Evolutionary conservation across 2,329 filamentous ascomycete species (phyloP), one percentile per base, ranked within the genome.

Genomic region (Penicillium psychrosexuale): DNA sequence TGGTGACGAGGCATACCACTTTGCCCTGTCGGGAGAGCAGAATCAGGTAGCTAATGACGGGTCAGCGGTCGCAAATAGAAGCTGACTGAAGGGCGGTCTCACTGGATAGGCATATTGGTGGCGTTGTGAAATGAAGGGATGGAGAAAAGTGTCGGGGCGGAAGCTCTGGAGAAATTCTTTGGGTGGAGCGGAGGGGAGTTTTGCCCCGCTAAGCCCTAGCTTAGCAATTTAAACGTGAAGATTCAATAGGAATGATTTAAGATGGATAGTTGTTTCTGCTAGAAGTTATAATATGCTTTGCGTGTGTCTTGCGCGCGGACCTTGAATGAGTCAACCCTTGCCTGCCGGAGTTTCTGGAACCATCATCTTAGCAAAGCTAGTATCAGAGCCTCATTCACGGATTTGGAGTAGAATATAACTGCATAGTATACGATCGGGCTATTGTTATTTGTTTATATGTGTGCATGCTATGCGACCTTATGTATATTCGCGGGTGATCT

Each of bases 1-100:
- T 72, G 74, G 69, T 66, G 65, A 75, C 73, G 69, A 72, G 70
- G 64, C 91, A 69, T 83, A 99, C 93, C 79, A 99, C 94, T 88
- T 99, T 99, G 80, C 94, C 94, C 82, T 99, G 94, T 70, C 94
- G 87, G 62, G 93, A 97, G 66, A 99, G 87, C 75, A 99, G 85
- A 75, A 99, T 97, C 67, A 99, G 82, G 75, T 99, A 99, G 81
- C 94, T 97, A 57, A 43, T 50, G n/a, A 15, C 17, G 37, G 58
- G 64, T 61, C 27, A 48, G 37, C 51, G n/a, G 36, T 52, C 11
- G 24, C 12, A 42, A 17, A 33, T 47, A 34, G 3, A 22, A 22
- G 34, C 38, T 11, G 31, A 28, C 43, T 27, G 39, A 15, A 37
- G 27, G 24, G 19, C 13, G 17, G 33, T 55, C 69, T 70, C 58